Conservation (phyloP, 2,329 filamentous ascomycete genomes). For the Cladorrhinum sp. region DNA sequence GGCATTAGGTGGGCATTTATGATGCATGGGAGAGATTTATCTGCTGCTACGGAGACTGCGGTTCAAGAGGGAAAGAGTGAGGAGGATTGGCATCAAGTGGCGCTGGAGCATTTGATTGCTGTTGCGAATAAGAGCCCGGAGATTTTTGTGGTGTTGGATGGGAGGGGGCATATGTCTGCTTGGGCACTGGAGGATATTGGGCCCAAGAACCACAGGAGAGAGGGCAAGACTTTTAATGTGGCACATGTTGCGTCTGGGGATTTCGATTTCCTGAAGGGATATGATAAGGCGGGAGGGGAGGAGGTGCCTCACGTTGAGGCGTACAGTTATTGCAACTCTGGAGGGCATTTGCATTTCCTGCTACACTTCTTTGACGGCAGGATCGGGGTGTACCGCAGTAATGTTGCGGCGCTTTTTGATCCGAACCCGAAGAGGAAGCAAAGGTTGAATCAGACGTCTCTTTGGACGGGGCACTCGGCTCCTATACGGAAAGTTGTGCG, state of each 20-base stretch:
- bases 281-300: too few species aligned
- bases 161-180: slow-evolving; percentile 80
- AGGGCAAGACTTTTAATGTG: slow-evolving; percentile 77
- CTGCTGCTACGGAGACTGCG: slow-evolving; percentile 70
- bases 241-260: slow-evolving; percentile 66
- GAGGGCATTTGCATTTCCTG: slow-evolving; percentile 68
- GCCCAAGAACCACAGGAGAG: slow-evolving; percentile 61
- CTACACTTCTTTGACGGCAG: slow-evolving; percentile 82
- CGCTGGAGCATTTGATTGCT: slow-evolving; percentile 79
- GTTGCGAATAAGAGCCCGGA: slow-evolving; percentile 83
- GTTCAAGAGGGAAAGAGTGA: slow-evolving; percentile 58
- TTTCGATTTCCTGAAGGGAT: slow-evolving; percentile 45
- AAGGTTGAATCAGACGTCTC: slow-evolving; percentile 60
- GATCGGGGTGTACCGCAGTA: slow-evolving; percentile 76
- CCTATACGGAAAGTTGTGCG: slow-evolving; percentile 83
- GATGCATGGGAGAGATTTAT: slow-evolving; percentile 77
- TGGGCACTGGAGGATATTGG: slow-evolving; percentile 90
- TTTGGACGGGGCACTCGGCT: slow-evolving; percentile 81
- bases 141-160: slow-evolving; percentile 81
- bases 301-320: slow-evolving; percentile 59
- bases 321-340: slow-evolving; percentile 67
- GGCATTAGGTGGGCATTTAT: slow-evolving; percentile 70
- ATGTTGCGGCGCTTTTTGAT: slow-evolving; percentile 77
- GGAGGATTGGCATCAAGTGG: slow-evolving; percentile 61
- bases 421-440: slow-evolving; percentile 55